A percentile compares a stretch with the other conserved stretches of the same genome.
Evolutionary conservation across 257 asterid species (phyloP).

Genomic region (Solanum phureja): DNA sequence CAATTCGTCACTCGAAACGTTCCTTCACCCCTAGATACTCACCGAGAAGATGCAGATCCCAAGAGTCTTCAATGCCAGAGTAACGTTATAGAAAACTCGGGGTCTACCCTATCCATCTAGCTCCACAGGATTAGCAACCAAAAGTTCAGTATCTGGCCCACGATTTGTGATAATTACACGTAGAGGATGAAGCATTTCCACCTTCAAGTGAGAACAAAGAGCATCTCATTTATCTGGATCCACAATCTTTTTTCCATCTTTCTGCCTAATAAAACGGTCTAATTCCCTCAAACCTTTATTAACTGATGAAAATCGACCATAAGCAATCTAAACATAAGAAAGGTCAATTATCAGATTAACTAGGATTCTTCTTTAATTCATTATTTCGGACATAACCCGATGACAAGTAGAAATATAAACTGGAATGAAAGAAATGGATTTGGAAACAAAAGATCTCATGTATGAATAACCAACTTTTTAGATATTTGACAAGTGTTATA

Average conservation of each 20-base stretch:
- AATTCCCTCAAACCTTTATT: constrained; percentile 54
- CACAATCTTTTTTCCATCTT: constrained; percentile 65
- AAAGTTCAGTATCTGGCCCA: constrained; percentile 80
- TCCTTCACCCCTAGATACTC: constrained; percentile 10
- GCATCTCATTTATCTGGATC: constrained; percentile 69
- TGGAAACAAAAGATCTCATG: neutral
- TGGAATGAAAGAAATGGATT: neutral
- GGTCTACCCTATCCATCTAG: constrained; percentile 84
- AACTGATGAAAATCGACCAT: constrained; percentile 56
- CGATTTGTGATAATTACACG: constrained; percentile 61
- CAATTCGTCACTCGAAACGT: neutral
- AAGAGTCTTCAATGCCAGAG: constrained; percentile 53
- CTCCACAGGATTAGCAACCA: constrained; percentile 87
- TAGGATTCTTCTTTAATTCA: neutral
- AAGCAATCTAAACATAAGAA: constrained; percentile 42
- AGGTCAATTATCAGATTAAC: neutral
- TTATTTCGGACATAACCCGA: neutral
- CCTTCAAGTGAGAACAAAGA: constrained; percentile 50
- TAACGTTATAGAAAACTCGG: constrained; percentile 70
- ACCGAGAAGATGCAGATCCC: constrained; percentile 75
- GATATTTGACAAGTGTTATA: neutral
- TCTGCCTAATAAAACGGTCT: constrained; percentile 59
- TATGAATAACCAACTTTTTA: neutral
- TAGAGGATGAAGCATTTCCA: constrained; percentile 76
- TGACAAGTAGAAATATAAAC: neutral